Percentiles rank a stretch among this genome's conserved stretches.
Conservation (phyloP, 2,329 filamentous ascomycete species). For the Penicillium capsulatum region DNA sequence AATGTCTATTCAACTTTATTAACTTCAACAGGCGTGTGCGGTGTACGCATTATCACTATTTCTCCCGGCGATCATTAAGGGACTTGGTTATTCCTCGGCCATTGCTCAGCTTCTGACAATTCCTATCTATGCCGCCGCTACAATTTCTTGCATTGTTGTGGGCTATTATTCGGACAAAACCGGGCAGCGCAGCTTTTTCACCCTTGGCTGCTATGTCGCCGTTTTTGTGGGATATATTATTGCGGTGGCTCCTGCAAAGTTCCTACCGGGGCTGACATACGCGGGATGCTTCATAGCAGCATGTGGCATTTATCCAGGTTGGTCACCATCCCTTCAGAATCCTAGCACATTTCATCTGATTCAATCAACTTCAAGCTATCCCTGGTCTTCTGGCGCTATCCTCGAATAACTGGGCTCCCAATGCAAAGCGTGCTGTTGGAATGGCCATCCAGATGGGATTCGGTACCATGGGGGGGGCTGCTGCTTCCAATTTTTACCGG, state of each 20-base stretch:
- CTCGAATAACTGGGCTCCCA: constrained; percentile 8
- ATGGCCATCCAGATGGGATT: constrained; percentile 10
- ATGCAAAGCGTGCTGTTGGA: constrained; percentile 7
- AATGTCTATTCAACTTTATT: too few species aligned
- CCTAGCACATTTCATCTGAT: too few species aligned
- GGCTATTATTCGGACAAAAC: constrained; percentile 6
- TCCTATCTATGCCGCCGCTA: constrained; percentile 24
- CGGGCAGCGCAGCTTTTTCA: constrained; percentile 3
- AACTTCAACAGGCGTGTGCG: neutral
- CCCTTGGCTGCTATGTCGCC: constrained; percentile 3
- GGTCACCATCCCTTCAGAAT: too few species aligned
- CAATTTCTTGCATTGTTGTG: constrained; percentile 10
- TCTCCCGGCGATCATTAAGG: constrained; percentile 22
- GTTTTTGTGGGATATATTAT: constrained; percentile 8
- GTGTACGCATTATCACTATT: constrained; percentile 22
- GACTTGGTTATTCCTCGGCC: constrained; percentile 20
- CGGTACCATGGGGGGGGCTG: constrained; percentile 7
- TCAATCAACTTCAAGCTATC: constrained; percentile 6
- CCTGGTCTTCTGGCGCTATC: constrained; percentile 5
- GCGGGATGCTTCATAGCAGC: constrained; percentile 8
- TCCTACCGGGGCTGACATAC: constrained; percentile 9
- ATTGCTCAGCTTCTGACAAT: constrained; percentile 24
- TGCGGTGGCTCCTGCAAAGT: constrained; percentile 4
- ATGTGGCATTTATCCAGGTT: too few species aligned
- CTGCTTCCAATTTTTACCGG: constrained; percentile 16